These are phyloP conservation scores for Dendrothele bispora DNA, from an alignment of 768 basidiomycete species.

Conservation along the genomic window DNA sequence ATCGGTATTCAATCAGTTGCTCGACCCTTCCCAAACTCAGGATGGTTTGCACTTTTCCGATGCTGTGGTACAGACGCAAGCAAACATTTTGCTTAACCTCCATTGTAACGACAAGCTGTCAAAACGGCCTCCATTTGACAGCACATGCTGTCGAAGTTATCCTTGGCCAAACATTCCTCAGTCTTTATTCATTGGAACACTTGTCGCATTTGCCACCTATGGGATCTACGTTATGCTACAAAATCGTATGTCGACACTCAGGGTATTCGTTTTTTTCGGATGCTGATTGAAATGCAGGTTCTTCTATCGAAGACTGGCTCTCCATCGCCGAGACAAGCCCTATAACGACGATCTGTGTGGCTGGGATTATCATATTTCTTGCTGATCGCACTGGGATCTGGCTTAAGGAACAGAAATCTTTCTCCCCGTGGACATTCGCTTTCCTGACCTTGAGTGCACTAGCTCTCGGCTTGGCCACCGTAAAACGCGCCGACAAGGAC, in stretches of 20 bases:
- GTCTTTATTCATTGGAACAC: conserved; percentile 43
- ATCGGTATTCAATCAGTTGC: conserved; percentile 78
- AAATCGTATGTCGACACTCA: too few species aligned
- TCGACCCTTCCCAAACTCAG: conserved; percentile 69
- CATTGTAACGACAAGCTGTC: conserved; percentile 75
- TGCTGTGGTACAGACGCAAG: conserved; percentile 62
- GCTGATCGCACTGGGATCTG: conserved; percentile 88
- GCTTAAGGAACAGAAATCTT: conserved; percentile 89
- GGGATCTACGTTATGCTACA: too few species aligned
- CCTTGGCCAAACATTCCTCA: conserved; percentile 64
- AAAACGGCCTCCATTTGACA: conserved; percentile 63
- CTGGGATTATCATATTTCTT: conserved; percentile 66
- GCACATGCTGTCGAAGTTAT: conserved; percentile 82
- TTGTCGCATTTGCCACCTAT: conserved; percentile 54
- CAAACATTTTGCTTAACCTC: conserved; percentile 75
- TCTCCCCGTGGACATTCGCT: conserved; percentile 65
- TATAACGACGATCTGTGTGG: conserved; percentile 61
- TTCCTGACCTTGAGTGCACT: conserved; percentile 57
- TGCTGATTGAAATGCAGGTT: background rate
- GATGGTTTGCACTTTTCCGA: conserved; percentile 86
- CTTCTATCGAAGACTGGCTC: background rate
- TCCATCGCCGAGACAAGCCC: conserved; percentile 38
- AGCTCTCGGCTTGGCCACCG: conserved; percentile 57
- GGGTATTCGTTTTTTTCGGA: background rate
- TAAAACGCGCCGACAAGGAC: conserved; percentile 77